Base-by-base conservation (phyloP, 2,329 filamentous ascomycete genomes). In the Colletotrichum eleusines region DNA sequence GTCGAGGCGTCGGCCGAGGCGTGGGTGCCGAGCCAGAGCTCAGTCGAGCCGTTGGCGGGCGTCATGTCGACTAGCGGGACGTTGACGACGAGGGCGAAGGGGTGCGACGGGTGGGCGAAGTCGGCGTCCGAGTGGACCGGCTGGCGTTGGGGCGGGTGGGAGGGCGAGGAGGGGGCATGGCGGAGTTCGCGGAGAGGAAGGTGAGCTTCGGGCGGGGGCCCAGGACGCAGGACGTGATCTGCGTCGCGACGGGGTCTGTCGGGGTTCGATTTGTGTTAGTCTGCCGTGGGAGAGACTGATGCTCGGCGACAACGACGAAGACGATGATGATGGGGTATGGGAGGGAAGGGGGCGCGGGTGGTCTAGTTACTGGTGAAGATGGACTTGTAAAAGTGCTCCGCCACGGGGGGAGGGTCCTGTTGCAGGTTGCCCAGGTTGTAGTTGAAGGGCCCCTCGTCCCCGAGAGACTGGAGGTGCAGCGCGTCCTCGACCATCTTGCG, bases 361-460 rank as follows among this genome's bases (percentile, higher is more conserved):
- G 38, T 1, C 5, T 3, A 0, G 80, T 61, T 77, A 89, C 87
- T 91, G 14, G 85, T 76, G 66, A 90, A 89, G 33, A 90, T 86
- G 5, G 79, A 79, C 1, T 81, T 77, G 23, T 82, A 79, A 64
- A 89, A 88, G 72, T 82, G 85, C 53, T 86, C 77, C 0, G 79
- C 77, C 0, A 85, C 83, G 2, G 87, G 83, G 0, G 87, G 87
- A 0, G 89, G 82, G 73, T 90, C 88, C 75, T 91, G 89, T 72
- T 91, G 88, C 42, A 90, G 80, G 72, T 90, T 91, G 1, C 86
- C 87, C 58, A 84, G 84, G 74, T 90, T 90, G 75, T 90, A 90
- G 74, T 91, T 91, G 80, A 86, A 91, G 0, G 87, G 87, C 0
- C 85, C 84, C 20, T 87, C 82, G 26, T 89, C 83, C 2, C 87